Evolutionary conservation across 345 rosid species (phyloP), one percentile per base, ranked within the genome.

Genomic region (Eucalyptus dawsonii): DNA sequence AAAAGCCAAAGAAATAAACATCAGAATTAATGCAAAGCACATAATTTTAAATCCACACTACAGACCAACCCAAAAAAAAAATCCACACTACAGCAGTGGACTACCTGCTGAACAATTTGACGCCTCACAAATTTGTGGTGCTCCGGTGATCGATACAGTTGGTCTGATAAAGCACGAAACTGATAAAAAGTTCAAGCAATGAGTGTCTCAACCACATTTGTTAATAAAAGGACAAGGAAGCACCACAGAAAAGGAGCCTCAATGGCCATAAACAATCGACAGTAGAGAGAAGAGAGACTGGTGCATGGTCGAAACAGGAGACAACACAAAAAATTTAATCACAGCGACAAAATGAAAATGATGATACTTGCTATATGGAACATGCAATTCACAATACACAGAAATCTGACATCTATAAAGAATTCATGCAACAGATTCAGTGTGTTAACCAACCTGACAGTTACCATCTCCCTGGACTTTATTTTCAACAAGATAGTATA

Each of bases 121-220:
- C 95, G 94, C 88, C 99, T 95, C 90, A 96, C 97, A 94, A 88
- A 89, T 86, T 90, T 93, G 92, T 96, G 99, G 90, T 95, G 93
- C 49, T 96, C 97, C 81, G 97, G 83, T 88, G 99, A 94, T 69
- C 95, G 96, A 89, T 96, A 97, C 58, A 97, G 96, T 93, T 96
- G 99, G 89, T 97, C 99, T 81, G 99, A 96, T 89, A 96, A 89
- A 58, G 99, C 93, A 45, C 99, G 95, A 89, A 96, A 97, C 99
- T 97, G 95, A 54, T 86, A 88, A 92, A 58, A 91, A 90, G 7
- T 90, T 22, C 72, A 5, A 76, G 85, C 15, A 76, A 22, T 76
- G 85, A 76, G 85, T 76, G 15, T 22, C 85, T 37, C 47, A 40
- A 76, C 29, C 47, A 76, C 85, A 40, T 76, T 21, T 76, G 47